Evolutionary conservation across 495 filamentous ascomycete genomes (phyloP).

Genomic region (Annulohypoxylon maeteangense): DNA sequence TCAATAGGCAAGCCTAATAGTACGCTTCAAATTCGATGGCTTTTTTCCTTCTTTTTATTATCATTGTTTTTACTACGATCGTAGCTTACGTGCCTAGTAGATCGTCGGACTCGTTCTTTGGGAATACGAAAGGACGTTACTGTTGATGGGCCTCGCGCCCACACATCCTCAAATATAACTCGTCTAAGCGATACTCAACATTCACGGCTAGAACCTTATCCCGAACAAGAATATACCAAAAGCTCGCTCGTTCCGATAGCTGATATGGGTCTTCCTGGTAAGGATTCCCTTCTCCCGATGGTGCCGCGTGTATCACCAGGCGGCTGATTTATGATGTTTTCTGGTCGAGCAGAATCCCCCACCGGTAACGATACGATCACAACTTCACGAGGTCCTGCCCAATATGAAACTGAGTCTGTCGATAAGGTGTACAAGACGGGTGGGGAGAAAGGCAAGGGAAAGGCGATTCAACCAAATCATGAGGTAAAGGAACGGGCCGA

Average conservation of each 20-base stretch:
- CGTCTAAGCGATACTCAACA: slow-evolving; percentile 29
- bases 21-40: slow-evolving; percentile 13
- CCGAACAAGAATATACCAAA: slow-evolving; percentile 11
- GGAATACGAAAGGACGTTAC: slow-evolving; percentile 22
- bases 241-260: slow-evolving; percentile 35
- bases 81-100: slow-evolving; percentile 27
- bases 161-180: slow-evolving; percentile 17
- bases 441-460: slow-evolving; percentile 23
- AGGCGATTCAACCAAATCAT: not conserved
- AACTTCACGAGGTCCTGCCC: not conserved
- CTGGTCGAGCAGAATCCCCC: slow-evolving; percentile 19
- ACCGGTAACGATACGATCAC: slow-evolving; percentile 5
- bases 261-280: slow-evolving; percentile 42
- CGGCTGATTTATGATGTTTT: not conserved
- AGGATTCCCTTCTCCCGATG: not conserved
- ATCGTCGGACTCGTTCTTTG: slow-evolving; percentile 23
- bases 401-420: slow-evolving; percentile 5
- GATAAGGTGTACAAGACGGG: not conserved
- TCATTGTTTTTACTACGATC: not conserved
- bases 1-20: slow-evolving; percentile 21
- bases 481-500: slow-evolving; percentile 8
- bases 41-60: not conserved
- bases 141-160: slow-evolving; percentile 13
- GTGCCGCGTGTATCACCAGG: not conserved
- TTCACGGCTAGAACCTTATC: slow-evolving; percentile 19